These are phyloP conservation scores for Candida bentonensis DNA, from an alignment of 805 yeast genomes.

Conservation along the genomic window DNA sequence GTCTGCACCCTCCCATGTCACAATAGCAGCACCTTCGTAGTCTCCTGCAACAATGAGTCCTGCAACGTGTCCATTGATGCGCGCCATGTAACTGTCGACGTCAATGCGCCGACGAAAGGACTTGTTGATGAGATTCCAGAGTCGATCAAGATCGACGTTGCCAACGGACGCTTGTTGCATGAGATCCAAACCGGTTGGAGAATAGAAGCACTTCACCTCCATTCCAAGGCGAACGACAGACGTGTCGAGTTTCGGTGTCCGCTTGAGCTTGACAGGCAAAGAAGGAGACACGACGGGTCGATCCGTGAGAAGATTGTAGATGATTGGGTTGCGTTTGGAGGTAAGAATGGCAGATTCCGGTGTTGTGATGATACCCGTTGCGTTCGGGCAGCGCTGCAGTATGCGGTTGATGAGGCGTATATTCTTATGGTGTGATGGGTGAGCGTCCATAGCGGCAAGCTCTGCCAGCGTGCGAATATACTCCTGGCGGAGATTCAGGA, in stretches of 20 bases:
- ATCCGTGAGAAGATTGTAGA: slow-evolving; percentile 83
- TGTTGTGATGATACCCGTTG: slow-evolving; percentile 82
- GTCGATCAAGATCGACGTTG: slow-evolving; percentile 39
- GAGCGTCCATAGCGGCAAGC: slow-evolving; percentile 43
- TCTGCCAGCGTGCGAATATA: slow-evolving; percentile 51
- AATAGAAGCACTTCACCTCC: slow-evolving; percentile 31
- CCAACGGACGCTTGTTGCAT: slow-evolving; percentile 25
- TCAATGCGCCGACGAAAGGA: slow-evolving; percentile 66
- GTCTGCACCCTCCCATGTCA: slow-evolving; percentile 58
- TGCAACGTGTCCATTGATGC: slow-evolving; percentile 57
- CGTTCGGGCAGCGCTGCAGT: slow-evolving; percentile 26
- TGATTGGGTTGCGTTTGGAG: slow-evolving; percentile 59
- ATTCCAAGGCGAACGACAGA: slow-evolving; percentile 72
- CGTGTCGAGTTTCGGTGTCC: slow-evolving; percentile 54
- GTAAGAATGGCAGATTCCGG: slow-evolving; percentile 50
- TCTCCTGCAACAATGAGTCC: slow-evolving; percentile 79
- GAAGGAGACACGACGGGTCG: slow-evolving; percentile 85
- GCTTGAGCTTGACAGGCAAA: slow-evolving; percentile 50
- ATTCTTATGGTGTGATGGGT: background rate
- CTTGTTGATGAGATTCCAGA: slow-evolving; percentile 53
- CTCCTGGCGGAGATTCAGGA: slow-evolving; percentile 75
- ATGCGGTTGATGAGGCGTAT: slow-evolving; percentile 35
- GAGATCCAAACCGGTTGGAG: slow-evolving; percentile 27
- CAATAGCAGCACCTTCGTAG: slow-evolving; percentile 88
- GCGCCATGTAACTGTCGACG: slow-evolving; percentile 44